phyloP scores from a whole-genome alignment of 108 stramenopile genomes.

The Licmophora abbreviata region DNA sequence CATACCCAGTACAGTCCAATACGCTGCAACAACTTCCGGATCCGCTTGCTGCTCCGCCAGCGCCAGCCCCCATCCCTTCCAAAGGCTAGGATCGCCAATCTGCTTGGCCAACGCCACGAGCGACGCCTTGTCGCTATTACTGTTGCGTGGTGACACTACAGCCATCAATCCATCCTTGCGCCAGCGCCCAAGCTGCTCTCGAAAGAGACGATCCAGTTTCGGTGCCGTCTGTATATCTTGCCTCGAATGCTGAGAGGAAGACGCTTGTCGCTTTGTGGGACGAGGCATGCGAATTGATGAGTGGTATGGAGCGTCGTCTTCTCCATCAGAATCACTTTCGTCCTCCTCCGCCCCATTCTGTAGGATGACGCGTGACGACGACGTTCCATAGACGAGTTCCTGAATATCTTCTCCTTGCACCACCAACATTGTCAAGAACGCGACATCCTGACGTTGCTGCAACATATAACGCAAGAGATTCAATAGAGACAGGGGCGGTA shows the following conservation, averaged over 20 bases:
- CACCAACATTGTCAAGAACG: neutral
- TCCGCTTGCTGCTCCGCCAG: constrained; percentile 4
- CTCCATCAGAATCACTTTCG: too few relatives aligned
- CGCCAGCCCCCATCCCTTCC: constrained; percentile 8
- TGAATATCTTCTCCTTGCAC: constrained; percentile 4
- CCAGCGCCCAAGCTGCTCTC: constrained; percentile 17
- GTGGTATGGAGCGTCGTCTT: too few relatives aligned
- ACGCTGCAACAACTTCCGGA: constrained; percentile 17
- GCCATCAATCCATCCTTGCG: constrained; percentile 14
- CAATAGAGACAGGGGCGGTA: constrained; percentile 8
- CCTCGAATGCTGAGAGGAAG: constrained; percentile 25
- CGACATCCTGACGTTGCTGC: neutral
- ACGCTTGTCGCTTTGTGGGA: constrained; percentile 4
- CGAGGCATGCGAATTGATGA: too few relatives aligned
- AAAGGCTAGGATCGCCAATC: constrained; percentile 19
- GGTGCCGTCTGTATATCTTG: constrained; percentile 50
- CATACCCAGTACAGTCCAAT: constrained; percentile 20
- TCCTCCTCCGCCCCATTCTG: too few relatives aligned
- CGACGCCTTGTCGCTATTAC: neutral
- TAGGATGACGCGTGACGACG: constrained; percentile 5
- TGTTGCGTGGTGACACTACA: constrained; percentile 5
- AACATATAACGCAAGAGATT: neutral
- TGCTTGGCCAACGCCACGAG: constrained; percentile 7
- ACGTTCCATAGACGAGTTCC: constrained; percentile 7
- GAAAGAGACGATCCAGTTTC: constrained; percentile 55